These are phyloP conservation scores for Didymella segeticola DNA, from an alignment of 2,329 filamentous ascomycete species.

Conservation along the genomic window DNA sequence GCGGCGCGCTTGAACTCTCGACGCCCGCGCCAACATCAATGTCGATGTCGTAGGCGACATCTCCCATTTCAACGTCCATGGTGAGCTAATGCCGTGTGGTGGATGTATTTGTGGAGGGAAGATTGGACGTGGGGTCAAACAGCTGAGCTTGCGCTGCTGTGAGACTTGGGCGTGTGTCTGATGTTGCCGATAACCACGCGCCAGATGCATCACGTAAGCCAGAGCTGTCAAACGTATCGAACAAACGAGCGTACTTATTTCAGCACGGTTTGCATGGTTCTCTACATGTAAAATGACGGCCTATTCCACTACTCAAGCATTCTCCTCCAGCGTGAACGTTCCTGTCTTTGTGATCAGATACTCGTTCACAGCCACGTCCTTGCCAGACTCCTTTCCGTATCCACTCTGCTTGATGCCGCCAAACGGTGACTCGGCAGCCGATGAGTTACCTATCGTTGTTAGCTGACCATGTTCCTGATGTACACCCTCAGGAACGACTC, in stretches of 20 bases:
- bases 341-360: slow-evolving; percentile 71
- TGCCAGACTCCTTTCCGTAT: slow-evolving; percentile 72
- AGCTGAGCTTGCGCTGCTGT: slow-evolving; percentile 1
- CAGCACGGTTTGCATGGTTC: background rate
- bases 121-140: slow-evolving; percentile 26
- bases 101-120: slow-evolving; percentile 6
- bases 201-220: slow-evolving; percentile 10
- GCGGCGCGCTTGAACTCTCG: slow-evolving; percentile 26
- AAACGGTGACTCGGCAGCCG: slow-evolving; percentile 70
- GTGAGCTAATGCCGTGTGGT: slow-evolving; percentile 21
- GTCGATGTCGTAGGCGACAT: slow-evolving; percentile 48
- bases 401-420: slow-evolving; percentile 73
- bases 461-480: background rate
- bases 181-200: slow-evolving; percentile 3
- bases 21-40: slow-evolving; percentile 38
- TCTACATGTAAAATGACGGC: background rate
- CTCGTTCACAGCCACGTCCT: slow-evolving; percentile 69
- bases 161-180: no score
- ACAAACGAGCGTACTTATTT: background rate
- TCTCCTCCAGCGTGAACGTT: slow-evolving; percentile 63
- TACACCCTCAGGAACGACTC: slow-evolving; percentile 11
- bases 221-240: background rate
- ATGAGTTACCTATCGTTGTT: slow-evolving; percentile 60
- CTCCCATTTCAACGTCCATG: slow-evolving; percentile 46
- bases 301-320: background rate